phyloP scores from a whole-genome alignment of 805 yeast species.

The Ogataea dorogensis region DNA sequence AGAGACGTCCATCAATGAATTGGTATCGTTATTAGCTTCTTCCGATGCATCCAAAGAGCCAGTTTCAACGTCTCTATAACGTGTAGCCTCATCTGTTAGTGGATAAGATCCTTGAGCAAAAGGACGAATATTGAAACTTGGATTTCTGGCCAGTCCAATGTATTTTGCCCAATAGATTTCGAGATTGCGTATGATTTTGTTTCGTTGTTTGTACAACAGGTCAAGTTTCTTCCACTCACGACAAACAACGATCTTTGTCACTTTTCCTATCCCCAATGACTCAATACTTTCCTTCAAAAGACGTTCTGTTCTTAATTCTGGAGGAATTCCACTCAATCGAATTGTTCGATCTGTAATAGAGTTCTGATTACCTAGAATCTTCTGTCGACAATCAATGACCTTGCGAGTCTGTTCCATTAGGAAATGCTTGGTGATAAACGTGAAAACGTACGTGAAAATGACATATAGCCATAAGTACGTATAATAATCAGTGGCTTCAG shows the following conservation, averaged over 20 bases:
- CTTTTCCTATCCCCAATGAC: conserved; percentile 74
- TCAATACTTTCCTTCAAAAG: conserved; percentile 74
- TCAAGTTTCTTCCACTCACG: conserved; percentile 83
- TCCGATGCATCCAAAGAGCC: not conserved
- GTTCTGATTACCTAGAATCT: conserved; percentile 78
- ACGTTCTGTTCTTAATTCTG: conserved; percentile 68
- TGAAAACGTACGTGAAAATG: conserved; percentile 81
- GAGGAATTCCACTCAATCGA: conserved; percentile 84
- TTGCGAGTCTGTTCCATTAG: conserved; percentile 68
- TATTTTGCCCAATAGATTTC: conserved; percentile 76
- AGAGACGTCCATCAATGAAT: conserved; percentile 11
- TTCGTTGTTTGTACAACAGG: conserved; percentile 58
- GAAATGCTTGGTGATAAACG: conserved; percentile 58
- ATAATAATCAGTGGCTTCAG: conserved; percentile 39
- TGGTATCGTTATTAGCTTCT: not conserved
- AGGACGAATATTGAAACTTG: conserved; percentile 27
- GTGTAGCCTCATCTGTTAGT: conserved; percentile 16
- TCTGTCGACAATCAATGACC: conserved; percentile 77
- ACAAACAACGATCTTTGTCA: conserved; percentile 73
- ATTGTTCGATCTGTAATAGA: conserved; percentile 91
- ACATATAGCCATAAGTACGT: conserved; percentile 83
- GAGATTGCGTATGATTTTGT: conserved; percentile 48
- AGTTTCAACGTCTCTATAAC: conserved; percentile 22
- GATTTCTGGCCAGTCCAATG: conserved; percentile 41
- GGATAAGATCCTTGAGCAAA: conserved; percentile 29